Base-by-base conservation (phyloP, 768 basidiomycete species). In the Collybia mongolica region DNA sequence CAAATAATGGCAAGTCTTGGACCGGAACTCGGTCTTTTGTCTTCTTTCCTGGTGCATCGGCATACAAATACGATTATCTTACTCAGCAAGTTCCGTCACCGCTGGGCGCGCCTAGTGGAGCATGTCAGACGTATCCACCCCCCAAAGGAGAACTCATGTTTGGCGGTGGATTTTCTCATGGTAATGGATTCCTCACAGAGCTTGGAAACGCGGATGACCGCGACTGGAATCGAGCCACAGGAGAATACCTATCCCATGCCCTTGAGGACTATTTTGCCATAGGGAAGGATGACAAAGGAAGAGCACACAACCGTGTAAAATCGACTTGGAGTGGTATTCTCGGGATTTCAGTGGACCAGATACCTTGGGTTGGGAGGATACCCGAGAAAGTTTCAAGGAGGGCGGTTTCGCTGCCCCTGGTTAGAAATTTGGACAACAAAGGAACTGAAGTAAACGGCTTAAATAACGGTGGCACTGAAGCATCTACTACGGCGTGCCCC, bases 311-410 rank as follows among this genome's bases (percentile, higher is more conserved):
- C 1, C 66, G 77, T 39, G 70, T 84, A 40, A 83, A 79, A 57
- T 72, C 76, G 5, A 58, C 72, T 2, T 89, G 87, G 87, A 79
- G 80, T 39, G 87, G 87, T 2, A 72, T 88, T 4, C 54, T 88
- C 39, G 84, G 80, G 2, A 53, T 80, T 2, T 88, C 87, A 0
- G 74, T 74, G 11, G 88, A 89, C 54, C 65, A 69, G 38, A 63
- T 70, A 60, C 87, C 87, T 3, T 89, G 88, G 88, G 83, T 88
- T 32, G 88, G 87, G 12, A 71, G 82, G 9, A 66, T 89, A 40
- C 84, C 84, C 1, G 54, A 54, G 17, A 65, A 55, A 19, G 63
- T 86, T 8, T 69, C 84, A 0, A 74, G 76, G 3, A 68, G 83
- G 39, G 15, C 37, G 46, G 41, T 47, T 23, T 52, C 56, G 44